Evolutionary conservation across 768 basidiomycete species (phyloP).

Genomic region (Rhizopogon vulgaris): DNA sequence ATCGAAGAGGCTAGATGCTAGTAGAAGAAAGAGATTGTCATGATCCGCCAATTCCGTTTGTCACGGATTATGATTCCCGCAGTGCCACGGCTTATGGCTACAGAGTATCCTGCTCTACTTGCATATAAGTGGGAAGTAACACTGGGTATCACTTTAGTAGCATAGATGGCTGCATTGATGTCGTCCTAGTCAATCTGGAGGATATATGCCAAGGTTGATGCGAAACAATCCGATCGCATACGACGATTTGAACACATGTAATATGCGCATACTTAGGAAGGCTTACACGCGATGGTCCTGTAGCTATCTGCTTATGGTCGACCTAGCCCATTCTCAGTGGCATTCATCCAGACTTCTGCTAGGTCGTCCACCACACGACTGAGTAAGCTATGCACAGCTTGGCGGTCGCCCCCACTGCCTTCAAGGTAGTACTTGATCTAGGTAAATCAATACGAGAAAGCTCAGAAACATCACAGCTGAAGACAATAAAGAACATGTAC

Average conservation of each 20-base stretch:
- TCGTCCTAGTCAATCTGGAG: background rate
- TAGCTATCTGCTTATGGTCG: constrained; percentile 16
- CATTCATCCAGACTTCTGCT: constrained; percentile 63
- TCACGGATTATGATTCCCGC: background rate
- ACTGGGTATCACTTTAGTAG: too few relatives aligned
- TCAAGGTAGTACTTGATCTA: constrained; percentile 89
- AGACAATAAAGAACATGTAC: constrained; percentile 26
- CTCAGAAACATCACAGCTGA: background rate
- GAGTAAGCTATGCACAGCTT: constrained; percentile 45
- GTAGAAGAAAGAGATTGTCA: constrained; percentile 23
- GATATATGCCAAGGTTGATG: background rate
- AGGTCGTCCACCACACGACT: constrained; percentile 54
- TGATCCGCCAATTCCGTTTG: background rate
- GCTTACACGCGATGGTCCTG: too few relatives aligned
- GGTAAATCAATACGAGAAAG: background rate
- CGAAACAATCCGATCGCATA: too few relatives aligned
- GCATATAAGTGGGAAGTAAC: background rate
- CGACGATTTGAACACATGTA: too few relatives aligned
- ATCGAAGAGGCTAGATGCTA: constrained; percentile 53
- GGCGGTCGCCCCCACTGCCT: constrained; percentile 53
- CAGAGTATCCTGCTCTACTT: background rate
- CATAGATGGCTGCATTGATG: too few relatives aligned
- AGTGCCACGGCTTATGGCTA: background rate
- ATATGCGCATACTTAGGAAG: too few relatives aligned
- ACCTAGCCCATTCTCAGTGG: constrained; percentile 42